Percentiles rank a stretch among this genome's conserved stretches.
These are phyloP conservation scores for Vickermania ingenoplastis DNA, from an alignment of 208 protist species.

Conservation along the genomic window DNA sequence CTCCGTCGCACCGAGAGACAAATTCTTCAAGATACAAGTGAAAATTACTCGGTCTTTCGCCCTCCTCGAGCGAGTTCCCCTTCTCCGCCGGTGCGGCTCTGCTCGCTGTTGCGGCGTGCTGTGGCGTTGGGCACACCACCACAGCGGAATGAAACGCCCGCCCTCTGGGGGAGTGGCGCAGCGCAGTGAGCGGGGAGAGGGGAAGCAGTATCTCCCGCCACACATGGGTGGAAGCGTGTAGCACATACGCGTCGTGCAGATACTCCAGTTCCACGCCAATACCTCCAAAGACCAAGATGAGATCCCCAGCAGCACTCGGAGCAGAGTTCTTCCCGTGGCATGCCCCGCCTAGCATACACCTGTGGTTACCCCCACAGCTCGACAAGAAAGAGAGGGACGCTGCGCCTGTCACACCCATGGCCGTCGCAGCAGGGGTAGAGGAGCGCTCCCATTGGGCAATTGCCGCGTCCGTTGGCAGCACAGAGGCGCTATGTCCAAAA, in stretches of 20 bases:
- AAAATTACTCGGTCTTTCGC: not conserved
- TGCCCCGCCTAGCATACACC: no score
- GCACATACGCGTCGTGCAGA: constrained; percentile 50
- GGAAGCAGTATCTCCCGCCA: constrained; percentile 78
- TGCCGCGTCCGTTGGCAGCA: no score
- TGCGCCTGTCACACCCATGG: no score
- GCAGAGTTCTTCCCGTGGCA: no score
- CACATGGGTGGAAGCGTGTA: constrained; percentile 48
- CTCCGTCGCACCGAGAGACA: not conserved
- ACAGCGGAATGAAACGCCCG: not conserved
- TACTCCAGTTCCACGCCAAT: constrained; percentile 23
- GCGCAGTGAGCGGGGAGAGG: constrained; percentile 50
- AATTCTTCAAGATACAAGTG: not conserved
- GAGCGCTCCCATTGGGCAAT: no score
- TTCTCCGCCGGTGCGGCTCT: not conserved
- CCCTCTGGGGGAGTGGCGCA: constrained; percentile 7
- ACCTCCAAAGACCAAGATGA: constrained; percentile 62
- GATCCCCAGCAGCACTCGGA: no score
- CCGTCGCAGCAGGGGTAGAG: no score
- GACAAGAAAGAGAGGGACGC: no score
- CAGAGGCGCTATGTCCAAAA: constrained; percentile 49
- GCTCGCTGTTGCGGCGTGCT: not conserved
- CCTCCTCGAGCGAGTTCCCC: not conserved
- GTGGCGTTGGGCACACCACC: not conserved
- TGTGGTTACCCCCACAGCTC: no score